Conservation (phyloP, 139 green algal species). For the Zygnema cylindricum region DNA sequence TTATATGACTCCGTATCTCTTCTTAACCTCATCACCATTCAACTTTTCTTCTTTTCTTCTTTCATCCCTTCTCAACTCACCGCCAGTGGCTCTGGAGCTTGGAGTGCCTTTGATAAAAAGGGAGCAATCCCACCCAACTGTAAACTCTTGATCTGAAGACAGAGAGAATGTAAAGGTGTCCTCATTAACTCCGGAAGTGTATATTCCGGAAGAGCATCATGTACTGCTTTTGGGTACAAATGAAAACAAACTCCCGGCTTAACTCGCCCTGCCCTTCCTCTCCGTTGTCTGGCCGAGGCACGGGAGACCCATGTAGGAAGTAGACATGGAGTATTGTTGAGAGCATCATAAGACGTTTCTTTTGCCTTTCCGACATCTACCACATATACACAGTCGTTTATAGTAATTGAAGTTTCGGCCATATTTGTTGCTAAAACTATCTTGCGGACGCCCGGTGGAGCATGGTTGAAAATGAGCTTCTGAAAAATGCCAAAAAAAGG, state of each 20-base stretch:
- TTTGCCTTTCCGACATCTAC: slow-evolving; percentile 68
- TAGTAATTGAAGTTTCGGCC: slow-evolving; percentile 73
- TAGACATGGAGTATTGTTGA: slow-evolving; percentile 70
- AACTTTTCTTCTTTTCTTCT: slow-evolving; percentile 14
- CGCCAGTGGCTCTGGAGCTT: slow-evolving; percentile 53
- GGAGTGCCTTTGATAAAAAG: slow-evolving; percentile 55
- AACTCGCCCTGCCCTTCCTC: slow-evolving; percentile 64
- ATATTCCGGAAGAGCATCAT: slow-evolving; percentile 34
- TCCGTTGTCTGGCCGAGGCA: slow-evolving; percentile 81
- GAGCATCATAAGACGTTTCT: slow-evolving; percentile 71
- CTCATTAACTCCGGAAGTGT: slow-evolving; percentile 64
- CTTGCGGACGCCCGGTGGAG: slow-evolving; percentile 66
- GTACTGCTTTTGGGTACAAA: slow-evolving; percentile 58
- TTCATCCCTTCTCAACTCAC: slow-evolving; percentile 16
- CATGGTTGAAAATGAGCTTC: slow-evolving; percentile 63
- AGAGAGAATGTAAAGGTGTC: slow-evolving; percentile 66
- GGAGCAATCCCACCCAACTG: slow-evolving; percentile 32
- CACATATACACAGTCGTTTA: slow-evolving; percentile 67
- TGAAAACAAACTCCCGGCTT: slow-evolving; percentile 63
- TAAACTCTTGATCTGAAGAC: slow-evolving; percentile 67
- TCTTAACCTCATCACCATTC: too few species aligned
- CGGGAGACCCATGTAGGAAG: slow-evolving; percentile 88
- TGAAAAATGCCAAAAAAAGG: too few species aligned
- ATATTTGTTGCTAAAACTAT: slow-evolving; percentile 74
- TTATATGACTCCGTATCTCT: too few species aligned